Evolutionary conservation across 225 moss, liverwort and hornwort species (phyloP), one percentile per base, ranked within the genome.

Genomic region (Sphagnum tenellum): DNA sequence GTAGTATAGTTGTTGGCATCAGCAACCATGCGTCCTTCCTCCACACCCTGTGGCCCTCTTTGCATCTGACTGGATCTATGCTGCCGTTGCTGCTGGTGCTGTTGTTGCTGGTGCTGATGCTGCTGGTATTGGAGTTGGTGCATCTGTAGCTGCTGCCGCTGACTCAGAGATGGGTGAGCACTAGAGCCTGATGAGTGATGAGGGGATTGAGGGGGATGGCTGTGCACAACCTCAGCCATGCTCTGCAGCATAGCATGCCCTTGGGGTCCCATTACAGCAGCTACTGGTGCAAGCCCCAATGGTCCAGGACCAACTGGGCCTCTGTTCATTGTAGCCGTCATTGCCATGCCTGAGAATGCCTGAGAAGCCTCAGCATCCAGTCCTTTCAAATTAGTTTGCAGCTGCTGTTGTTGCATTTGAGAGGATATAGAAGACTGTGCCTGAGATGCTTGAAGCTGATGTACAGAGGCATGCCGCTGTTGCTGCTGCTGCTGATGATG

Each of bases 241-340:
- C 81, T 86, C 61, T 86, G 88, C 13, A 91, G 68, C 89, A 95
- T 78, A 9, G 89, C 94, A 61, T 89, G 94, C 44, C 94, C 94
- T 71, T 89, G 89, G 0, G 91, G 91, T 14, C 91, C 94, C 91
- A 95, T 89, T 60, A 95, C 88, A 4, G 94, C 72, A 49, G 89
- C 87, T 76, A 91, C 94, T 49, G 91, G 81, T 4, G 89, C 87
- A n/a, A 95, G 79, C 45, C 94, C 94, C 72, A 95, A 57, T 12
- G 94, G 91, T 0, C 94, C 94, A 4, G 91, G 91, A 66, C 94
- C 94, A 60, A 86, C 71, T 9, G 67, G 45, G 47, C 77, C 81
- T 72, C 89, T 81, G 45, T 61, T 89, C 74, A 85, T 81, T 12
- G 77, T 69, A 11, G 64, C 65, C 66, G 74, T 74, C 74, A 91